Conservation (phyloP, 2,329 filamentous ascomycete species). For the Cryoendolithus antarcticus region DNA sequence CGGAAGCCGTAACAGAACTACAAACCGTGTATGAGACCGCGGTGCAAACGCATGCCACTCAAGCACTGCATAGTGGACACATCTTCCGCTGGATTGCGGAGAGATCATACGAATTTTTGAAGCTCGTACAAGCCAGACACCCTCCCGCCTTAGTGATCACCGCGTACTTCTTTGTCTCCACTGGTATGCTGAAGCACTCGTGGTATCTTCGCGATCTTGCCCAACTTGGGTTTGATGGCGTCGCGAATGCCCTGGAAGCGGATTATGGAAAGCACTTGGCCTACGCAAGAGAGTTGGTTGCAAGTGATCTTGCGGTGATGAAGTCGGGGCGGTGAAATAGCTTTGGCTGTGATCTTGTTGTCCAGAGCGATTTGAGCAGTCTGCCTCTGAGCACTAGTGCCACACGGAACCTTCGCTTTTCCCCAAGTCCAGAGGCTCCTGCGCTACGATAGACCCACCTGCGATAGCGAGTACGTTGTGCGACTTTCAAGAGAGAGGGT, state of each 20-base stretch:
- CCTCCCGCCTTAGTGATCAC: conserved; percentile 14
- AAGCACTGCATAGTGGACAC: conserved; percentile 1
- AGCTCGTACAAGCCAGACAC: conserved; percentile 8
- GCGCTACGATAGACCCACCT: no score
- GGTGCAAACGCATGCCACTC: background rate
- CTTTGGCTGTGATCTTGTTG: no score
- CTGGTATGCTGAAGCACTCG: conserved; percentile 5
- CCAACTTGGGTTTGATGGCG: conserved; percentile 11
- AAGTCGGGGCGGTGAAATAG: no score
- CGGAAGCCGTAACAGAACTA: background rate
- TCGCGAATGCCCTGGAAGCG: conserved; percentile 1
- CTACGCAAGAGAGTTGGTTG: no score
- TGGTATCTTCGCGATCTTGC: conserved; percentile 15
- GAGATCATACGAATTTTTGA: conserved; percentile 8
- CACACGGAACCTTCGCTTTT: no score
- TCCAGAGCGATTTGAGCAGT: no score
- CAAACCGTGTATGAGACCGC: background rate
- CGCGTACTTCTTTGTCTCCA: conserved; percentile 13
- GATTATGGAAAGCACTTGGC: no score
- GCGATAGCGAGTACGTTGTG: no score
- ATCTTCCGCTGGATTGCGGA: conserved; percentile 6
- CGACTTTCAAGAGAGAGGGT: no score
- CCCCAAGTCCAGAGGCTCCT: no score
- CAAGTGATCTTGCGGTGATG: no score
- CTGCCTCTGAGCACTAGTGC: no score